Base-by-base conservation (phyloP, 495 filamentous ascomycete species). In the Annulohypoxylon stygium region DNA sequence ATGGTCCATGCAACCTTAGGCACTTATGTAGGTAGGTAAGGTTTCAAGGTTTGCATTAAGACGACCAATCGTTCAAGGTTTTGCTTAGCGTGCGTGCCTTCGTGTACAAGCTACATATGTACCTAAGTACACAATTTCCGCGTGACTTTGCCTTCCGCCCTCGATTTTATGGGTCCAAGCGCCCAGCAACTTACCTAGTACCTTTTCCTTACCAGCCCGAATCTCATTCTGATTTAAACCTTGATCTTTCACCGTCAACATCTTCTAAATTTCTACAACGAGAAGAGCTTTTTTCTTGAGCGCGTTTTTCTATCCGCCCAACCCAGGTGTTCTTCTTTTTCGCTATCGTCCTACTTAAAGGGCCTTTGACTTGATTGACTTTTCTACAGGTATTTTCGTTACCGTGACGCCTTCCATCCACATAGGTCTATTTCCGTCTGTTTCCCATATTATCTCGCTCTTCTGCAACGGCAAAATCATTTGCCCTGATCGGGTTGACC, bases 291-390 rank as follows among this genome's bases (percentile, higher is more conserved):
- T 55, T 43, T 23, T 41, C 51, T 70, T 70, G 62, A 67, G 59
- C 72, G 63, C 58, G 25, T 30, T 70, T 67, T 39, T 7, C 47
- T 41, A 14, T 58, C 16, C 16, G 51, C 67, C 50, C 67, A 64
- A 67, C 50, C 34, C 50, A 50, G 41, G 62, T 62, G 45, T 45
- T 41, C 47, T 62, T 41, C 30, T 58, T 26, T 58, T 58, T 48
- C 47, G 26, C 20, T 7, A 16, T 37, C 50, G 36, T 43, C 25
- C 58, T 41, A 14, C 50, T 64, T 61, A 50, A 39, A 25, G 59
- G 67, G 63, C 51, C 48, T 68, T 65, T 70, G 67, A 59, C 62
- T 70, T 67, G 63, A 58, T 67, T 33, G 61, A 70, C 70, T 47
- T 33, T 39, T 36, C 12, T 70, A 57, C 43, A 67, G 58, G 57